Evolutionary conservation across 495 filamentous ascomycete genomes (phyloP).

Genomic region (Neurospora terricola): DNA sequence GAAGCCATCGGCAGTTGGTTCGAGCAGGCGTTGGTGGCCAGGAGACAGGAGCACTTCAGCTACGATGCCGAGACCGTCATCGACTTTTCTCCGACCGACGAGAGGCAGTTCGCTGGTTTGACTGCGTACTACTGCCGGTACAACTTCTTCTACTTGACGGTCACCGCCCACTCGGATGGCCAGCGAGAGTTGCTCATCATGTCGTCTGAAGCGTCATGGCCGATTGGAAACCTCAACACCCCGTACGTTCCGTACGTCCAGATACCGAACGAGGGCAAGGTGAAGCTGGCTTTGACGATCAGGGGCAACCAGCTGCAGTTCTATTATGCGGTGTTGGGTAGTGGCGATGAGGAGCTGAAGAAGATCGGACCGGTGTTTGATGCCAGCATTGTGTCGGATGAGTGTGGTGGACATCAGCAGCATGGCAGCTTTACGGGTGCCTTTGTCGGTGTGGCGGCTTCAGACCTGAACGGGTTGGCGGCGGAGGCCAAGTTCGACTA

Average conservation of each 20-base stretch:
- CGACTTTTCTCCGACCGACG: slow-evolving; percentile 40
- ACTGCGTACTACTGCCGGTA: slow-evolving; percentile 49
- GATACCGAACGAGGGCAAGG: slow-evolving; percentile 43
- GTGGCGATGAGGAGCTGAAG: slow-evolving; percentile 29
- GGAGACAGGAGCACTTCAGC: slow-evolving; percentile 45
- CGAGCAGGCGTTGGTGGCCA: slow-evolving; percentile 44
- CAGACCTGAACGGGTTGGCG: slow-evolving; percentile 42
- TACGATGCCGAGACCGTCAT: slow-evolving; percentile 46
- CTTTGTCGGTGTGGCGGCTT: slow-evolving; percentile 45
- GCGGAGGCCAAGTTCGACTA: slow-evolving; percentile 39
- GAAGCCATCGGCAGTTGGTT: slow-evolving; percentile 46
- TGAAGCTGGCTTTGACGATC: slow-evolving; percentile 36
- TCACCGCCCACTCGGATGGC: slow-evolving; percentile 43
- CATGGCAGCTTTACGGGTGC: slow-evolving; percentile 50
- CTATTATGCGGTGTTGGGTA: slow-evolving; percentile 32
- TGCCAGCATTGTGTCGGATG: slow-evolving; percentile 43
- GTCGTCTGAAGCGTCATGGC: slow-evolving; percentile 41
- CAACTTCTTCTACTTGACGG: slow-evolving; percentile 50
- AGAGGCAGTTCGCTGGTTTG: slow-evolving; percentile 46
- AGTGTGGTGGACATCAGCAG: slow-evolving; percentile 45
- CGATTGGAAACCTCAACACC: slow-evolving; percentile 29
- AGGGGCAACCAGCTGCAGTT: slow-evolving; percentile 41
- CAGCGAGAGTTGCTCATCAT: slow-evolving; percentile 43
- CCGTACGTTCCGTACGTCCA: slow-evolving; percentile 24
- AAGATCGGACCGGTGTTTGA: slow-evolving; percentile 42